Evolutionary conservation across 352 stramenopile genomes (phyloP), one percentile per base, ranked within the genome.

Genomic region (Pythium scleroteichum): DNA sequence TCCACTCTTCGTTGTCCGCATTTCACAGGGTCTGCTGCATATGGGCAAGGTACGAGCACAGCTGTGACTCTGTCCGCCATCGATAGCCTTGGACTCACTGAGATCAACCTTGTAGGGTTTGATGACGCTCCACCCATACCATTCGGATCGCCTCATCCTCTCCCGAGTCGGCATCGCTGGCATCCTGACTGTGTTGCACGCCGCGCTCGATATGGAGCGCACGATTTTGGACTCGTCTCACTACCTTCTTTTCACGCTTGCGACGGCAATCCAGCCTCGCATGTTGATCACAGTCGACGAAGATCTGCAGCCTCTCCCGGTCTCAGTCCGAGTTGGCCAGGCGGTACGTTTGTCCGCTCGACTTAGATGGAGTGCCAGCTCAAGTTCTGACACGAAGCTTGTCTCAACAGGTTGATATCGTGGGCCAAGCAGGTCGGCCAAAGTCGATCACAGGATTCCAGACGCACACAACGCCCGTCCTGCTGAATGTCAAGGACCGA

Each of bases 401-500:
- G 13, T 22, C 33, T 14, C 9, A 17, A 66, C 48, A 94, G 86
- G 83, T 99, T 38, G 98, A 99, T 66, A 99, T 98, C 52, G 98
- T 99, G 33, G 98, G 97, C 7, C 97, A 99, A 83, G 97, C 98
- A 9, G 98, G 98, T 72, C 96, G 97, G 33, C 97, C 97, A 14
- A 99, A 99, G 83, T 98, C 96, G 47, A 99, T 99, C 63, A 99
- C 98, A 50, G 98, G 98, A 53, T 99, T 99, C 78, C 98, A 99
- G 73, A 99, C 97, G 42, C 98, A 99, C 78, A 99, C 95, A 54
- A 99, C 97, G 33, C 98, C 98, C 41, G 98, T 99, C 50, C 79
- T 99, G 66, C 82, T 99, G 38, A 97, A 96, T 60, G 85, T 98
- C 29, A 97, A 98, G 72, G 97, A 99, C 72, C 92, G 97, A 56